Evolutionary conservation across 2,329 filamentous ascomycete genomes (phyloP).

Genomic region (Sclerotinia borealis): DNA sequence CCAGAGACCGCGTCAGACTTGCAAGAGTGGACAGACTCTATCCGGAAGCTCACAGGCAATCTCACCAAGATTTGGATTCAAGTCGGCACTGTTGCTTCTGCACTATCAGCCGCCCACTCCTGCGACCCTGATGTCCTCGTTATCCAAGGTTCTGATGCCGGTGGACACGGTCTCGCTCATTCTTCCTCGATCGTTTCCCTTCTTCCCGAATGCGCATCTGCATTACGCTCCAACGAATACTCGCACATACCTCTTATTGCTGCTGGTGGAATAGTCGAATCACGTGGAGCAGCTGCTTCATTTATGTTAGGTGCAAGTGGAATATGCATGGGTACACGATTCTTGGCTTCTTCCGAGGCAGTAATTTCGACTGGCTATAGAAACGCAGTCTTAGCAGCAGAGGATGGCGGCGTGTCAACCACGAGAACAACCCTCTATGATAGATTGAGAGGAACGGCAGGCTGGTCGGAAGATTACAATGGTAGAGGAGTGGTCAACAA

Average conservation of each 20-base stretch:
- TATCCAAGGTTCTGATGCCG: conserved; percentile 35
- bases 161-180: conserved; percentile 33
- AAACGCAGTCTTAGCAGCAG: conserved; percentile 39
- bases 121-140: conserved; percentile 33
- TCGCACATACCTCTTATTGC: conserved; percentile 30
- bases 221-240: conserved; percentile 22
- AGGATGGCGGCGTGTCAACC: conserved; percentile 47
- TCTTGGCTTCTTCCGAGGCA: conserved; percentile 42
- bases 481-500: conserved; percentile 52
- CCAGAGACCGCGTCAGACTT: conserved; percentile 30
- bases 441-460: conserved; percentile 45
- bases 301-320: conserved; percentile 36
- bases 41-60: conserved; percentile 23
- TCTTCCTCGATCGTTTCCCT: conserved; percentile 33
- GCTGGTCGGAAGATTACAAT: conserved; percentile 53
- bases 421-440: conserved; percentile 47
- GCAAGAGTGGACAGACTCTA: conserved; percentile 27
- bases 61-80: conserved; percentile 34
- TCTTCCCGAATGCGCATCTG: conserved; percentile 33
- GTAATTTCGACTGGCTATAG: conserved; percentile 41
- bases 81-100: conserved; percentile 30
- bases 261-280: conserved; percentile 35
- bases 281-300: conserved; percentile 33
- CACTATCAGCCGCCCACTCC: conserved; percentile 22
- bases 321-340: conserved; percentile 45